These are phyloP conservation scores for Trichophyton benhamiae DNA, from an alignment of 2,329 filamentous ascomycete genomes.

Conservation along the genomic window DNA sequence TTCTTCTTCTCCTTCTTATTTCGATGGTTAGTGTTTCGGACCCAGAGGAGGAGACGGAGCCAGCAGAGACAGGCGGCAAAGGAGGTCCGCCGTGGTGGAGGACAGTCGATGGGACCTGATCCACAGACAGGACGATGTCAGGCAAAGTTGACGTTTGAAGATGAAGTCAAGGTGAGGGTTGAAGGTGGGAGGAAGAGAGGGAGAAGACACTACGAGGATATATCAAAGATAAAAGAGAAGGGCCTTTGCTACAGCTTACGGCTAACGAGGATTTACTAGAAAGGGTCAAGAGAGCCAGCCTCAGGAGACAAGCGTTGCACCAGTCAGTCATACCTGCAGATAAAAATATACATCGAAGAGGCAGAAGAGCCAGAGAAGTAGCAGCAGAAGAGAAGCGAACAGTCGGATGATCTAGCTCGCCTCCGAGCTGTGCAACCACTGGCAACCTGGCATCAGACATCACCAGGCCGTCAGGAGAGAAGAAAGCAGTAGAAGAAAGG, in stretches of 20 bases:
- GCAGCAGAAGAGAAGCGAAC: not conserved
- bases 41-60: not conserved
- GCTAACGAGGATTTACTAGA: too few species aligned
- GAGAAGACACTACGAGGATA: not conserved
- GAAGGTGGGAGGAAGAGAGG: not conserved
- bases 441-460: not conserved
- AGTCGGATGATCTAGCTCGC: not conserved
- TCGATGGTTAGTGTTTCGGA: not conserved
- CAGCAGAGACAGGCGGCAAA: not conserved
- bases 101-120: constrained; percentile 1
- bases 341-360: not conserved
- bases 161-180: not conserved
- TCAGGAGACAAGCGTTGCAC: constrained; percentile 2
- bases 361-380: not conserved
- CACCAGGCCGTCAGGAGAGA: not conserved
- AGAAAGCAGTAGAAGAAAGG: not conserved
- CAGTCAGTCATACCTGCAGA: not conserved
- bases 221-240: too few species aligned
- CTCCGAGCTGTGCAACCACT: not conserved
- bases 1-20: not conserved
- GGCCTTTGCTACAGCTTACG: not conserved
- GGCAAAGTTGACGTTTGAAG: not conserved
- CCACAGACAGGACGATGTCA: not conserved
- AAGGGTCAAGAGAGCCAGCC: not conserved
- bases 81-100: not conserved